A percentile compares a stretch with the other conserved stretches of the same genome.
Evolutionary conservation across 2,329 filamentous ascomycete species (phyloP).

Genomic region (Ophiostoma sp.): DNA sequence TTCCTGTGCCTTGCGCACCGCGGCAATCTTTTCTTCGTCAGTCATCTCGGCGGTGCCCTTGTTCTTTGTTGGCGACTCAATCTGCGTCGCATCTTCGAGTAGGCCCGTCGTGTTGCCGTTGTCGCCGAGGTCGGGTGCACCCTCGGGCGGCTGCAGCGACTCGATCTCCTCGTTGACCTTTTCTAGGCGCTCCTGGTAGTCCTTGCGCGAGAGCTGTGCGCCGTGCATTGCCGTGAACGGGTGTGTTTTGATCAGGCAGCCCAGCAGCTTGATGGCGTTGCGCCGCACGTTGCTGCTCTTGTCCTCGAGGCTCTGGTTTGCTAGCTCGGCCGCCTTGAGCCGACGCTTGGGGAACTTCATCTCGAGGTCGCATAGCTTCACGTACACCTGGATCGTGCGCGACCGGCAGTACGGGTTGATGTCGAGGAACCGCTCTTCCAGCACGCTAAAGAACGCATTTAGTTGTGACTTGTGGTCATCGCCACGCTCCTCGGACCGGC

Average conservation of each 20-base stretch:
- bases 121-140: conserved; percentile 66
- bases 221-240: conserved; percentile 91
- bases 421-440: conserved; percentile 93
- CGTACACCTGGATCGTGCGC: conserved; percentile 86
- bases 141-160: conserved; percentile 70
- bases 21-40: conserved; percentile 69
- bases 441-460: conserved; percentile 92
- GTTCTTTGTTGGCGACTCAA: conserved; percentile 53
- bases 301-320: conserved; percentile 84
- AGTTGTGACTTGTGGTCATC: conserved; percentile 94
- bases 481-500: conserved; percentile 81
- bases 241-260: conserved; percentile 84
- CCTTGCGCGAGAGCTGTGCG: conserved; percentile 73
- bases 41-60: conserved; percentile 53
- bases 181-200: conserved; percentile 79
- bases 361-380: conserved; percentile 87
- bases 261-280: conserved; percentile 90
- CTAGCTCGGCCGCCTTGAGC: conserved; percentile 80
- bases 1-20: conserved; percentile 72
- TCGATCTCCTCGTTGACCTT: conserved; percentile 78
- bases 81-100: conserved; percentile 80
- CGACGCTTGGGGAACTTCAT: conserved; percentile 92
- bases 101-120: conserved; percentile 63
- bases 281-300: conserved; percentile 96
- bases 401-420: conserved; percentile 95